Evolutionary conservation across 2,329 filamentous ascomycete species (phyloP).

Genomic region (Botrytis deweyae): DNA sequence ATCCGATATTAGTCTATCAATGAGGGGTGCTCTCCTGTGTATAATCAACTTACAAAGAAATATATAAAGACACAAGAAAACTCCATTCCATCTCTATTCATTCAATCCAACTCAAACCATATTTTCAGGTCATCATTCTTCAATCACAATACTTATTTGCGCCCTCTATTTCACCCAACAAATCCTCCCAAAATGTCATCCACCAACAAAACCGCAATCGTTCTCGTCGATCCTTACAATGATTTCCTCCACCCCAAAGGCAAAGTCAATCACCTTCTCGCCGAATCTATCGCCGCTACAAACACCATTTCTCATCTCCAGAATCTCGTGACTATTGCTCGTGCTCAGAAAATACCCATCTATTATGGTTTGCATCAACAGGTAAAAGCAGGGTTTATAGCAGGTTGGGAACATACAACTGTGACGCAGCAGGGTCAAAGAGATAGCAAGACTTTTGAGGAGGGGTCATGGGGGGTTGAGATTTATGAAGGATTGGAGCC

Average conservation of each 20-base stretch:
- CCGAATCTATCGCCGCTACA: constrained; percentile 36
- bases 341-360: constrained; percentile 36
- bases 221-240: constrained; percentile 37
- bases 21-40: too few species aligned
- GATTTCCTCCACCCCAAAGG: constrained; percentile 35
- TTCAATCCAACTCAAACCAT: not conserved
- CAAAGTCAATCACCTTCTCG: constrained; percentile 33
- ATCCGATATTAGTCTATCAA: not conserved
- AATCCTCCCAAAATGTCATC: not conserved
- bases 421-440: constrained; percentile 27
- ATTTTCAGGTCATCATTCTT: not conserved
- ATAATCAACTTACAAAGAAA: not conserved
- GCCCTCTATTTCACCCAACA: not conserved
- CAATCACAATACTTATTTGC: not conserved
- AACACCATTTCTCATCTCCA: constrained; percentile 35
- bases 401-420: constrained; percentile 38
- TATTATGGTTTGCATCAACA: constrained; percentile 42
- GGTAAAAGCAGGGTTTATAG: constrained; percentile 29
- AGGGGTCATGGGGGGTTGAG: constrained; percentile 37
- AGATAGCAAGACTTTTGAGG: constrained; percentile 34
- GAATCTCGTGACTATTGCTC: constrained; percentile 33
- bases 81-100: not conserved
- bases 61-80: not conserved
- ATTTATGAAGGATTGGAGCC: constrained; percentile 39
- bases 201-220: constrained; percentile 27